A percentile compares a stretch with the other conserved stretches of the same genome.
phyloP scores from a whole-genome alignment of 257 asterid species.

The Linaria vulgaris region DNA sequence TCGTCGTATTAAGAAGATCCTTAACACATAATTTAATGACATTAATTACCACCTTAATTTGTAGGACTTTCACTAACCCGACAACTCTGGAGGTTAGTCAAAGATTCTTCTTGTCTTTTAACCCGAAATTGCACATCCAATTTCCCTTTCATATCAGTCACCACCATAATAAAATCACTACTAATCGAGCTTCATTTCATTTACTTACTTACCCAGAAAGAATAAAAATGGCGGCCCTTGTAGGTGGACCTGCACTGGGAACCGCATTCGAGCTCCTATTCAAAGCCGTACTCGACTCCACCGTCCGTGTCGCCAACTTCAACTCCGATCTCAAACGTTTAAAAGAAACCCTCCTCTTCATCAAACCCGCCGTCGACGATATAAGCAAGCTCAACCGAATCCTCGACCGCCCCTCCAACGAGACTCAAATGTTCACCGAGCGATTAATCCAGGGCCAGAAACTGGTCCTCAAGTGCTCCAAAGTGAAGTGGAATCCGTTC shows the following conservation, averaged over 20 bases:
- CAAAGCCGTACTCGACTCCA: not conserved
- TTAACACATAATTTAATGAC: no score
- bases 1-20: no score
- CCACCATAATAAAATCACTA: no score
- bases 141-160: no score
- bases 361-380: constrained; percentile 14
- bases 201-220: no score
- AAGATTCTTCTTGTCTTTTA: no score
- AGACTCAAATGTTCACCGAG: not conserved
- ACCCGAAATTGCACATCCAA: no score
- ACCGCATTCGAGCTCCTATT: constrained; percentile 19
- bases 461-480: constrained; percentile 23
- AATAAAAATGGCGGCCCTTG: no score
- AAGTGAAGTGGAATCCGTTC: constrained; percentile 22
- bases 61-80: no score
- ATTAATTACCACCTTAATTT: no score
- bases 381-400: constrained; percentile 13
- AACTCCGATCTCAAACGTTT: constrained; percentile 12
- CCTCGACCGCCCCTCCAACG: not conserved
- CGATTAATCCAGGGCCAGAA: constrained; percentile 4
- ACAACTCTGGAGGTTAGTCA: no score
- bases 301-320: constrained; percentile 4
- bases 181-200: no score
- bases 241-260: constrained; percentile 18
- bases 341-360: constrained; percentile 11